These are phyloP conservation scores for Toxicodendron radicans DNA, from an alignment of 345 rosid species.

Conservation along the genomic window DNA sequence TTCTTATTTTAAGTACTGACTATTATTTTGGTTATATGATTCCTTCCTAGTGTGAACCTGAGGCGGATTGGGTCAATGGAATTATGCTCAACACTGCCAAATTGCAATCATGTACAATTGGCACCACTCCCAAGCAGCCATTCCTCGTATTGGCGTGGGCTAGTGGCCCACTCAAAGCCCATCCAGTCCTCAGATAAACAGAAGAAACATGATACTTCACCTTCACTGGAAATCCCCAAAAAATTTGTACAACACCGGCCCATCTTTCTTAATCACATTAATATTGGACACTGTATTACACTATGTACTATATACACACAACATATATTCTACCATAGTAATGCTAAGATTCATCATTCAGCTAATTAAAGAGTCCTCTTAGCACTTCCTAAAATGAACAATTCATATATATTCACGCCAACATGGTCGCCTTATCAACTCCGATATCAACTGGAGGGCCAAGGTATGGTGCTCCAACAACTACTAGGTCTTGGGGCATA, in stretches of 20 bases:
- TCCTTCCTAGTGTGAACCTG: too few species aligned
- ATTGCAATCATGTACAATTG: neutral
- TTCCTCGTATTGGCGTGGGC: too few species aligned
- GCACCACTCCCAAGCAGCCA: neutral
- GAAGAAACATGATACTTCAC: neutral
- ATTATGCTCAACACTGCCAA: neutral
- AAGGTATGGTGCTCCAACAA: slow-evolving; percentile 38
- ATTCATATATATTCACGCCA: too few species aligned
- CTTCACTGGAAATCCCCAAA: neutral
- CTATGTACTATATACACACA: neutral
- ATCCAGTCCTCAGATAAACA: neutral
- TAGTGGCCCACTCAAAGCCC: neutral
- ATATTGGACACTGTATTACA: neutral
- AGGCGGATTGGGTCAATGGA: neutral
- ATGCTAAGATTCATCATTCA: neutral
- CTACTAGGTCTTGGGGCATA: slow-evolving; percentile 35
- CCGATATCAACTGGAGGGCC: slow-evolving; percentile 29
- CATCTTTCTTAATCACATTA: neutral
- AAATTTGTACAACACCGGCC: neutral
- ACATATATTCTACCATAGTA: neutral
- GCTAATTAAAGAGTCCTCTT: neutral
- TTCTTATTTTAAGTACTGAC: too few species aligned
- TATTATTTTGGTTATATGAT: too few species aligned
- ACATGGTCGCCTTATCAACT: neutral
- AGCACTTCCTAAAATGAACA: neutral